Conservation (phyloP, 768 basidiomycete species). For the Calocybe indica region DNA sequence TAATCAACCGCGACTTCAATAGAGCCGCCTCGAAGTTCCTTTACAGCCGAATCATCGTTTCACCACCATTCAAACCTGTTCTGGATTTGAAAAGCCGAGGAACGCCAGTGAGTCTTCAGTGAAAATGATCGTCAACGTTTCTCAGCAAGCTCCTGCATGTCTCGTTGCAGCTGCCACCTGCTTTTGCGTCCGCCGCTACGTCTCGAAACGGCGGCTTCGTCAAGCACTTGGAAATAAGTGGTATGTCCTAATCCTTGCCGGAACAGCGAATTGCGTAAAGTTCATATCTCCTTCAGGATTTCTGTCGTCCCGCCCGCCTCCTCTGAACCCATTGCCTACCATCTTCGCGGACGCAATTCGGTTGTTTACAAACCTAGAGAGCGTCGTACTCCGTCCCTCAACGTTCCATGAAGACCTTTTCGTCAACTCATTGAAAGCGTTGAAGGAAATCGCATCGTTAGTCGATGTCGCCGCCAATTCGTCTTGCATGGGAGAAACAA, state of each 20-base stretch:
- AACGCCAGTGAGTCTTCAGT: slow-evolving; percentile 7
- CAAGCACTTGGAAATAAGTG: slow-evolving; percentile 35
- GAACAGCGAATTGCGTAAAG: no score
- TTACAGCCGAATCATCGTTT: slow-evolving; percentile 37
- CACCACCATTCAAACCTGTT: slow-evolving; percentile 24
- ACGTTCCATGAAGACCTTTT: slow-evolving; percentile 30
- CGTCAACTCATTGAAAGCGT: slow-evolving; percentile 16
- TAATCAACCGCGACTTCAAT: slow-evolving; percentile 43
- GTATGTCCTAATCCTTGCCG: slow-evolving; percentile 17
- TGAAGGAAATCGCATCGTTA: slow-evolving; percentile 15
- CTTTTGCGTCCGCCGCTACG: slow-evolving; percentile 33
- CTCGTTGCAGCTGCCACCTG: slow-evolving; percentile 22
- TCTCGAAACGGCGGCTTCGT: slow-evolving; percentile 36
- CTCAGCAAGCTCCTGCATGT: no score
- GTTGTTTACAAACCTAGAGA: slow-evolving; percentile 25
- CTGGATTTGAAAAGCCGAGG: slow-evolving; percentile 32
- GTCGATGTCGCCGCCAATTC: slow-evolving; percentile 26
- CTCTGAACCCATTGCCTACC: slow-evolving; percentile 21
- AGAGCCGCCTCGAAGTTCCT: slow-evolving; percentile 37
- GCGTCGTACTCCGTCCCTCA: slow-evolving; percentile 25
- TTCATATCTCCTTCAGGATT: neutral
- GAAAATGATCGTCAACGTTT: neutral
- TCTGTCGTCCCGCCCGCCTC: slow-evolving; percentile 14
- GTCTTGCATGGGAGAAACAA: slow-evolving; percentile 26
- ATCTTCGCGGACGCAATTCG: slow-evolving; percentile 21